A percentile compares a stretch with the other conserved stretches of the same genome.
Conservation (phyloP, 1,139 yeast species). For the Blastobotrys buckinghamii region DNA sequence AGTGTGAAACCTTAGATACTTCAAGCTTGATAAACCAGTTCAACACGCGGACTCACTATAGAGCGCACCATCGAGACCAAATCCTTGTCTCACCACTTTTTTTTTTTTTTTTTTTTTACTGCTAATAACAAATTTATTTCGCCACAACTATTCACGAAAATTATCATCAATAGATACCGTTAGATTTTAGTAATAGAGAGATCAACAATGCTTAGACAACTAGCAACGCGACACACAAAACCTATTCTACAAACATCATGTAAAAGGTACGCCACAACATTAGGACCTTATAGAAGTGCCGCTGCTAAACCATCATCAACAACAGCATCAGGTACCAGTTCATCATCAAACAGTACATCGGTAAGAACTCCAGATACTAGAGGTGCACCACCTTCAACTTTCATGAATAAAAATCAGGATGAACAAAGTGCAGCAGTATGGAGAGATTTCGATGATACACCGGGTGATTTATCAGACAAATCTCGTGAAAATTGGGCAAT, state of each 20-base stretch:
- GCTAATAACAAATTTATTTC: no score
- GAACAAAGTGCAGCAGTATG: slow-evolving; percentile 10
- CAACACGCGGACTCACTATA: no score
- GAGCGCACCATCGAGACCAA: no score
- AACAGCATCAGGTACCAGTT: not conserved
- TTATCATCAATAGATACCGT: no score
- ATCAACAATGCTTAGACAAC: no score
- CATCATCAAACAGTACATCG: not conserved
- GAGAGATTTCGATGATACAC: slow-evolving; percentile 14
- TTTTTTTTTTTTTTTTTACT: no score
- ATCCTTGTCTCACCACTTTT: no score
- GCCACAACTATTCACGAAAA: no score
- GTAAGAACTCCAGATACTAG: not conserved
- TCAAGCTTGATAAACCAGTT: no score
- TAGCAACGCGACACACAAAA: no score
- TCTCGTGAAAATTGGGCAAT: slow-evolving; percentile 27
- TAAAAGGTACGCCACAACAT: not conserved
- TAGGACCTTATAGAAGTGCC: not conserved
- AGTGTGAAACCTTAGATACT: no score
- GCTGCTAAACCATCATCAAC: not conserved
- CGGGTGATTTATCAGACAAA: slow-evolving; percentile 2
- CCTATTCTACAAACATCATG: not conserved
- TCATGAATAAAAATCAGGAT: not conserved
- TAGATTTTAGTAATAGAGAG: no score
- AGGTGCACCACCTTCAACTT: not conserved